A percentile compares a stretch with the other conserved stretches of the same genome.
phyloP scores from a whole-genome alignment of 768 basidiomycete genomes.

The Clitopilus passeckerianus region DNA sequence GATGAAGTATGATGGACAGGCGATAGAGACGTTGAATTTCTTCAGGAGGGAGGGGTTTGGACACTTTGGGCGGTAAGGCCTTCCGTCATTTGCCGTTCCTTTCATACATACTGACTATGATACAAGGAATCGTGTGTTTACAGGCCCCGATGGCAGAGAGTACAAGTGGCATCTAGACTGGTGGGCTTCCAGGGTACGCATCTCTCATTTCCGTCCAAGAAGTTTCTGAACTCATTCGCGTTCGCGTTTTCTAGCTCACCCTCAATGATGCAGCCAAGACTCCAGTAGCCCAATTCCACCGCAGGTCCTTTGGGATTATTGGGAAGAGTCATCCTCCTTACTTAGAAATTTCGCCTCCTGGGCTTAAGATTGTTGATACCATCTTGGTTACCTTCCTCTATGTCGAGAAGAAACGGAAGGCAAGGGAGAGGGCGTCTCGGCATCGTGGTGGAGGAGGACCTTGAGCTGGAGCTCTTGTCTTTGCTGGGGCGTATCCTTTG shows the following conservation, averaged over 20 bases:
- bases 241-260: conserved; percentile 7
- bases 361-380: conserved; percentile 15
- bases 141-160: conserved; percentile 16
- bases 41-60: conserved; percentile 16
- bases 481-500: no score
- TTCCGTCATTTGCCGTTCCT: not conserved
- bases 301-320: conserved; percentile 7
- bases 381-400: conserved; percentile 21
- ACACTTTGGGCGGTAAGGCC: conserved; percentile 15
- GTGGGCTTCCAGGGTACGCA: conserved; percentile 6
- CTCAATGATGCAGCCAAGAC: conserved; percentile 15
- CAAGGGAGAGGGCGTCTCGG: conserved; percentile 8
- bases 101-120: not conserved
- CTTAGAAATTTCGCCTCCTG: conserved; percentile 17
- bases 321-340: conserved; percentile 5
- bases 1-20: conserved; percentile 20
- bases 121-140: conserved; percentile 14
- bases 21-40: conserved; percentile 17
- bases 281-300: conserved; percentile 14
- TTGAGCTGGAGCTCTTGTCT: not conserved
- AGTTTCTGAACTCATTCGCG: no score
- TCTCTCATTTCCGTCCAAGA: not conserved
- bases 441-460: not conserved
- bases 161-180: conserved; percentile 17
- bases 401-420: conserved; percentile 16